Evolutionary conservation across 2,329 filamentous ascomycete species (phyloP).

Genomic region (Aureobasidium sp.): DNA sequence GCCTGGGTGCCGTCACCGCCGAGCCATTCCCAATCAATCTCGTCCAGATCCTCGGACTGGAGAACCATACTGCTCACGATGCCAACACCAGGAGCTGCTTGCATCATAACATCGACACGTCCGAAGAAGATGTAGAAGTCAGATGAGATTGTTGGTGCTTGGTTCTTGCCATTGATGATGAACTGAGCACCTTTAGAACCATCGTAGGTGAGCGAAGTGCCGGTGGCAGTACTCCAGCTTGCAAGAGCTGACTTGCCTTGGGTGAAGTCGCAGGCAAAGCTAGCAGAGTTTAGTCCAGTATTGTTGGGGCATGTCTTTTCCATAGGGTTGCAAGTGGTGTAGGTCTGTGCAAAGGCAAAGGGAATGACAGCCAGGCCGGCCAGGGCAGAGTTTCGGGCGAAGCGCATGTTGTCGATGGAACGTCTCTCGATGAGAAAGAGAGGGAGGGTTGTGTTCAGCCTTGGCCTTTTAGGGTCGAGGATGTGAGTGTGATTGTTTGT

Average conservation of each 20-base stretch:
- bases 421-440: neutral
- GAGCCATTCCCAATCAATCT: conserved; percentile 80
- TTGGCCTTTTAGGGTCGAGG: conserved; percentile 2
- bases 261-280: conserved; percentile 42
- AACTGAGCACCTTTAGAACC: conserved; percentile 58
- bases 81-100: conserved; percentile 63
- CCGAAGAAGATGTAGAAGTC: conserved; percentile 83
- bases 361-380: conserved; percentile 34
- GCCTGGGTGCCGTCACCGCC: conserved; percentile 55
- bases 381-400: conserved; percentile 25
- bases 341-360: conserved; percentile 61
- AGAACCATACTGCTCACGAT: conserved; percentile 76
- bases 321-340: conserved; percentile 68
- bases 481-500: conserved; percentile 9
- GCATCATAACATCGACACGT: conserved; percentile 66
- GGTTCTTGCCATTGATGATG: conserved; percentile 58
- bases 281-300: conserved; percentile 56
- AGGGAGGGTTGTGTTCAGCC: neutral
- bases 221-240: conserved; percentile 53
- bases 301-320: conserved; percentile 62
- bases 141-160: conserved; percentile 70
- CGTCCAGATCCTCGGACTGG: conserved; percentile 73
- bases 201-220: conserved; percentile 54
- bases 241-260: conserved; percentile 53
- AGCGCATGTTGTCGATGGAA: conserved; percentile 25